These are phyloP conservation scores for Shiraia sp. DNA, from an alignment of 2,329 filamentous ascomycete genomes.

Conservation along the genomic window DNA sequence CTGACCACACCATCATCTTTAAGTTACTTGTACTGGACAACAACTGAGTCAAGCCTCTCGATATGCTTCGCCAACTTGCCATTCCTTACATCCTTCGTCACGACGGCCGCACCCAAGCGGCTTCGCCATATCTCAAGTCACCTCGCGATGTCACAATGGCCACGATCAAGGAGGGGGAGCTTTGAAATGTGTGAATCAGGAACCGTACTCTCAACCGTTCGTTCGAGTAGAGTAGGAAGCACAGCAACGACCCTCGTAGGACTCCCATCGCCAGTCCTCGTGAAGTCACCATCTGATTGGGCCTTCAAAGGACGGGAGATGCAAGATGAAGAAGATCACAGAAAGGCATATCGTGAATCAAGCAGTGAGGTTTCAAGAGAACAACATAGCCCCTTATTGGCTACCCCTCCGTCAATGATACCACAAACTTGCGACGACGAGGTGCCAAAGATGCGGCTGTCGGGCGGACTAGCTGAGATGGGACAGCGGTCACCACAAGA, in stretches of 20 bases:
- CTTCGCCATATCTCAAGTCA: slow-evolving; percentile 15
- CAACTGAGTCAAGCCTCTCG: slow-evolving; percentile 16
- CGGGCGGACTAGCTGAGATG: slow-evolving; percentile 12
- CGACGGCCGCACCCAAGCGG: slow-evolving; percentile 15
- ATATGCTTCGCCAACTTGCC: slow-evolving; percentile 34
- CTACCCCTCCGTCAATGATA: background rate
- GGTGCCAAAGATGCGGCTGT: slow-evolving; percentile 8
- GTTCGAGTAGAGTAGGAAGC: slow-evolving; percentile 6
- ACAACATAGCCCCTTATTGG: too few relatives aligned
- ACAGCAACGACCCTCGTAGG: slow-evolving; percentile 7
- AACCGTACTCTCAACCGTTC: slow-evolving; percentile 3
- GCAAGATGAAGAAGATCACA: too few relatives aligned
- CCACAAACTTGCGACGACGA: background rate
- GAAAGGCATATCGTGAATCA: too few relatives aligned
- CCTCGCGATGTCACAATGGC: slow-evolving; percentile 20
- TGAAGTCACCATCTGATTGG: background rate
- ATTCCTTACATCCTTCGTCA: slow-evolving; percentile 29
- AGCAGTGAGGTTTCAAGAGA: too few relatives aligned
- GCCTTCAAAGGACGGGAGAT: background rate
- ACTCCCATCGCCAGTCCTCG: background rate
- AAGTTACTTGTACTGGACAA: slow-evolving; percentile 21
- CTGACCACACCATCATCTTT: slow-evolving; percentile 6
- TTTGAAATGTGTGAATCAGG: slow-evolving; percentile 4
- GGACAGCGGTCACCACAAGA: slow-evolving; percentile 2
- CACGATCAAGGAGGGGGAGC: slow-evolving; percentile 10